Evolutionary conservation across 2,329 filamentous ascomycete genomes (phyloP).

Genomic region (Macrophomina pseudophaseolina): DNA sequence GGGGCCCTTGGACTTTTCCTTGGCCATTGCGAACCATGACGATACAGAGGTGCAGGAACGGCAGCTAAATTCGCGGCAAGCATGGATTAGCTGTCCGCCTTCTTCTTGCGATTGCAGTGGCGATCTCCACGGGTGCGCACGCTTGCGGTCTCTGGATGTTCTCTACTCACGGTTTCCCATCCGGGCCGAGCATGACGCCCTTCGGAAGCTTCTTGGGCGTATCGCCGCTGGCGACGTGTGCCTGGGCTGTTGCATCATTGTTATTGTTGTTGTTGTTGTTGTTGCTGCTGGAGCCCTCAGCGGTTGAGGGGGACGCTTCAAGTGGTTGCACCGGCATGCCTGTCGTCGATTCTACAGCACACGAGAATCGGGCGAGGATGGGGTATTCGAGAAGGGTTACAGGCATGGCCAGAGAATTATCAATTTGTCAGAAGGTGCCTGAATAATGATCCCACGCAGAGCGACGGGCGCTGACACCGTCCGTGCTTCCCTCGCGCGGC

Average conservation of each 20-base stretch:
- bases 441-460: not conserved
- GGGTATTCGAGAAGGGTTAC: slow-evolving; percentile 42
- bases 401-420: slow-evolving; percentile 34
- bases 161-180: slow-evolving; percentile 78
- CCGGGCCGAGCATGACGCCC: slow-evolving; percentile 75
- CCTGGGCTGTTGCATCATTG: slow-evolving; percentile 25
- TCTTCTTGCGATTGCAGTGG: too few relatives aligned
- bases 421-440: slow-evolving; percentile 6
- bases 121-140: too few relatives aligned
- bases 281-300: slow-evolving; percentile 30
- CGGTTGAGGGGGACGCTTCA: slow-evolving; percentile 34
- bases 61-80: slow-evolving; percentile 58
- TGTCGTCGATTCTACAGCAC: slow-evolving; percentile 42
- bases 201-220: slow-evolving; percentile 65
- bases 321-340: slow-evolving; percentile 45
- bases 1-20: slow-evolving; percentile 52
- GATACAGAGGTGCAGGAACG: slow-evolving; percentile 70
- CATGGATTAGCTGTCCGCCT: slow-evolving; percentile 5
- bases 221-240: slow-evolving; percentile 27
- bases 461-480: not conserved
- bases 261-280: slow-evolving; percentile 8
- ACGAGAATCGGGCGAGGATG: slow-evolving; percentile 46
- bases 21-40: slow-evolving; percentile 65
- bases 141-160: too few relatives aligned
- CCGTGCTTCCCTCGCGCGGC: slow-evolving; percentile 4